Conservation (phyloP, 495 filamentous ascomycete species). For the Podospora appendiculata region DNA sequence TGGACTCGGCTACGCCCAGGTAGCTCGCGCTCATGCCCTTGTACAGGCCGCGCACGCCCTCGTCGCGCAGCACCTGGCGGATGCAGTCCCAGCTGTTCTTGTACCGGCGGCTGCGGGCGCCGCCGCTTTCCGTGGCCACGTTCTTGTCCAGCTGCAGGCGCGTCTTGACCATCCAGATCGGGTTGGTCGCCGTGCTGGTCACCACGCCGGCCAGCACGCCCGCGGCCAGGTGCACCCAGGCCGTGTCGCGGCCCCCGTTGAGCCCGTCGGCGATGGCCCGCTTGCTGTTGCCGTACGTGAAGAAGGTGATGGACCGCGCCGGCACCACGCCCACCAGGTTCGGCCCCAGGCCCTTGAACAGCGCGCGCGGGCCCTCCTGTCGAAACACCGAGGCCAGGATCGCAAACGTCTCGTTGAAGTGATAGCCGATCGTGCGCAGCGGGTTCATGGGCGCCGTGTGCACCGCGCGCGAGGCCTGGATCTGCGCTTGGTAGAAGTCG, state of each 20-base stretch:
- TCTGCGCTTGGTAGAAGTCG: conserved; percentile 76
- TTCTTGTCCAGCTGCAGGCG: conserved; percentile 79
- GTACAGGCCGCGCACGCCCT: conserved; percentile 73
- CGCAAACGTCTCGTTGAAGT: conserved; percentile 70
- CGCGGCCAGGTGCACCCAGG: conserved; percentile 64
- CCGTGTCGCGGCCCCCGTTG: conserved; percentile 56
- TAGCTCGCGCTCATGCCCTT: conserved; percentile 83
- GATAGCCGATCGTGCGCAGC: conserved; percentile 43
- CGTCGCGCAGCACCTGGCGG: conserved; percentile 63
- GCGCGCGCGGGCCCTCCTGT: conserved; percentile 69
- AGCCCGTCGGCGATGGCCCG: conserved; percentile 59
- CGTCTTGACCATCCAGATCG: conserved; percentile 91
- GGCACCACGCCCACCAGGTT: conserved; percentile 84
- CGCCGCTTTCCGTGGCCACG: conserved; percentile 41
- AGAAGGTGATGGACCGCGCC: conserved; percentile 81
- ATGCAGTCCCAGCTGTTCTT: conserved; percentile 78
- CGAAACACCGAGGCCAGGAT: conserved; percentile 72
- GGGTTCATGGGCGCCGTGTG: conserved; percentile 33
- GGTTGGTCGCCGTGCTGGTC: conserved; percentile 81
- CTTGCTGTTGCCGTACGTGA: conserved; percentile 83
- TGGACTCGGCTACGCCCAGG: conserved; percentile 76
- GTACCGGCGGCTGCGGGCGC: conserved; percentile 52
- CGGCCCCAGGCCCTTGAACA: conserved; percentile 85
- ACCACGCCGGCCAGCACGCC: conserved; percentile 68
- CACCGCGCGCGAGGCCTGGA: conserved; percentile 38